phyloP scores from a whole-genome alignment of 2,329 filamentous ascomycete genomes.

The Ampelomyces quisqualis region DNA sequence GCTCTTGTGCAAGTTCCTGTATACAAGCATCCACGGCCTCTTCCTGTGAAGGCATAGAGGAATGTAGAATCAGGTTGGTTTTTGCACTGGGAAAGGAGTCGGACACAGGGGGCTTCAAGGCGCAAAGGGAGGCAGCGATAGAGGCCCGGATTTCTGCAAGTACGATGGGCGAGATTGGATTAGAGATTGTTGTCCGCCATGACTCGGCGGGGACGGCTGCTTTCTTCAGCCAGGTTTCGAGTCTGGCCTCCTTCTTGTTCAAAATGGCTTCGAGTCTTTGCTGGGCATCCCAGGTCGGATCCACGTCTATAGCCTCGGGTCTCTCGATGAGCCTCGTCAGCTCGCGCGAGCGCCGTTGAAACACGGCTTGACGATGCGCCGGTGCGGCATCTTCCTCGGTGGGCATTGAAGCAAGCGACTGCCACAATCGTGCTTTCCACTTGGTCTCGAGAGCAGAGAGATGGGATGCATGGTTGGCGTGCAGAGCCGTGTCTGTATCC shows the following conservation, averaged over 20 bases:
- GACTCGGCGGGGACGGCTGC: slow-evolving; percentile 10
- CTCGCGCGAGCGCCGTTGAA: slow-evolving; percentile 3
- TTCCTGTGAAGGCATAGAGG: slow-evolving; percentile 58
- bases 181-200: slow-evolving; percentile 12
- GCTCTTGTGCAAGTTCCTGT: slow-evolving; percentile 60
- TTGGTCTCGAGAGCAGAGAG: not conserved
- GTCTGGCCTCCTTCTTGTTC: slow-evolving; percentile 17
- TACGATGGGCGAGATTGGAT: slow-evolving; percentile 31
- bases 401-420: not conserved
- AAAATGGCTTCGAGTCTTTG: slow-evolving; percentile 13
- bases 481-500: not conserved
- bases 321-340: slow-evolving; percentile 15
- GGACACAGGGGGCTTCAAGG: slow-evolving; percentile 40
- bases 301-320: not conserved
- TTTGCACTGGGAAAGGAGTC: slow-evolving; percentile 52
- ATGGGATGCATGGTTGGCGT: not conserved
- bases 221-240: slow-evolving; percentile 17
- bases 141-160: slow-evolving; percentile 52
- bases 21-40: slow-evolving; percentile 62
- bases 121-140: slow-evolving; percentile 52
- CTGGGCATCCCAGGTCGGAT: slow-evolving; percentile 6
- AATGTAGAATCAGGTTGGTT: slow-evolving; percentile 61
- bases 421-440: not conserved
- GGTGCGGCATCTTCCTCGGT: slow-evolving; percentile 2
- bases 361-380: not conserved